Conservation (phyloP, 768 basidiomycete species). For the Kwoniella europaea region DNA sequence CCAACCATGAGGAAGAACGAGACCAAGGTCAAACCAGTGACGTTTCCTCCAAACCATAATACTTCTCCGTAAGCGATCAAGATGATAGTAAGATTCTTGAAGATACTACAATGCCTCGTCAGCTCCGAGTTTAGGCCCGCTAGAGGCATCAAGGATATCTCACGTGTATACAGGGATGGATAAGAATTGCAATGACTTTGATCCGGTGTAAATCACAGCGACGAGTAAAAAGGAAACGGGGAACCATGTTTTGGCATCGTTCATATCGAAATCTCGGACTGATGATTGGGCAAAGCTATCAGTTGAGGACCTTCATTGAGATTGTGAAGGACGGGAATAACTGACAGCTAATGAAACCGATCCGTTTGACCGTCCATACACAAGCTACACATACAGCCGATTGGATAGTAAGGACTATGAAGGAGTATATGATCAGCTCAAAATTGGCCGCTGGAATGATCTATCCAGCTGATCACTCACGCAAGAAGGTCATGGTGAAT, state of each 20-base stretch:
- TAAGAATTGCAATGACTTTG: conserved; percentile 97
- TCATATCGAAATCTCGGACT: conserved; percentile 76
- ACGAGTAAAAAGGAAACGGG: conserved; percentile 92
- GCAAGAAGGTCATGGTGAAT: conserved; percentile 96
- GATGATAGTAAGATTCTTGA: conserved; percentile 99
- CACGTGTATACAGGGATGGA: conserved; percentile 93
- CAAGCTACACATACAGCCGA: conserved; percentile 82
- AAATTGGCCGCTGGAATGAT: neutral
- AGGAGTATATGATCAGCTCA: neutral
- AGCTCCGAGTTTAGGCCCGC: neutral
- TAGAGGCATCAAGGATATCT: conserved; percentile 1
- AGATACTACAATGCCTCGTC: conserved; percentile 64
- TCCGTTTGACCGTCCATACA: conserved; percentile 73
- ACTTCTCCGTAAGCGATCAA: conserved; percentile 96
- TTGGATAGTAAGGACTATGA: conserved; percentile 77
- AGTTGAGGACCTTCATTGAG: neutral
- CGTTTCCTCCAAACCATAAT: conserved; percentile 89
- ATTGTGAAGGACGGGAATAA: neutral
- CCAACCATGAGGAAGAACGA: conserved; percentile 95
- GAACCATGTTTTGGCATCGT: conserved; percentile 91
- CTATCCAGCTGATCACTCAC: conserved; percentile 30
- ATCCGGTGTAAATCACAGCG: conserved; percentile 94
- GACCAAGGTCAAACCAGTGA: conserved; percentile 83
- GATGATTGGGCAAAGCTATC: neutral
- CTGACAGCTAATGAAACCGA: conserved; percentile 61